Evolutionary conservation across 2,329 filamentous ascomycete species (phyloP), one percentile per base, ranked within the genome.

Genomic region (Dothideomycetes sp.): DNA sequence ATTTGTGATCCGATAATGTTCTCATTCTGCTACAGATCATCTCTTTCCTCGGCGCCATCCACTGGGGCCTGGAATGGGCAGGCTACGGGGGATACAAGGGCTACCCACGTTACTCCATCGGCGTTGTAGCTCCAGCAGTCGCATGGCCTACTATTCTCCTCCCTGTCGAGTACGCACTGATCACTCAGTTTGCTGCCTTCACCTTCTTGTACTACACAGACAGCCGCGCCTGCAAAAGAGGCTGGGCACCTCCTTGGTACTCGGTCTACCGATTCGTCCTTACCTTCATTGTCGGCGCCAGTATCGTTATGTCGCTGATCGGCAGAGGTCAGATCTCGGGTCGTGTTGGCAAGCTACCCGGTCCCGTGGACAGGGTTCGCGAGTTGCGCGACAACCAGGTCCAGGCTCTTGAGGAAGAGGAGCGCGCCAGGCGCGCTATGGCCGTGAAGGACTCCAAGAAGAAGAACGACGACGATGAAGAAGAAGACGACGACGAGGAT

Each of bases 91-190:
- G 75, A 55, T 53, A 73, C 47, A 80, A 83, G 43, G 82, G 84
- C 39, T 84, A 82, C 52, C 78, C 77, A 52, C 82, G 88, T 47
- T 95, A 94, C 59, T 77, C 77, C n/a, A 77, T 87, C 49, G 88
- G 88, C 52, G 77, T 94, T 11, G 58, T 84, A 32, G 81, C 86
- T 5, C 81, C 88, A 1, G 76, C 82, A 32, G 66, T 91, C 16
- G 88, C 88, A 33, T 95, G 88, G 88, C 87, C 88, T 3, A 94
- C 88, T 9, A 73, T 94, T 23, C 68, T 94, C 34, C 73, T 95
- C 64, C 84, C 87, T 0, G 66, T 85, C 32, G 84, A 94, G 61
- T 85, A 85, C 60, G 88, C 87, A 1, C 68, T 95, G 35, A 93
- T 87, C 41, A 71, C 77, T 3, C 88, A 95, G 59, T 94, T 95